Conservation (phyloP, 345 rosid genomes). For the Aurinia saxatilis region DNA sequence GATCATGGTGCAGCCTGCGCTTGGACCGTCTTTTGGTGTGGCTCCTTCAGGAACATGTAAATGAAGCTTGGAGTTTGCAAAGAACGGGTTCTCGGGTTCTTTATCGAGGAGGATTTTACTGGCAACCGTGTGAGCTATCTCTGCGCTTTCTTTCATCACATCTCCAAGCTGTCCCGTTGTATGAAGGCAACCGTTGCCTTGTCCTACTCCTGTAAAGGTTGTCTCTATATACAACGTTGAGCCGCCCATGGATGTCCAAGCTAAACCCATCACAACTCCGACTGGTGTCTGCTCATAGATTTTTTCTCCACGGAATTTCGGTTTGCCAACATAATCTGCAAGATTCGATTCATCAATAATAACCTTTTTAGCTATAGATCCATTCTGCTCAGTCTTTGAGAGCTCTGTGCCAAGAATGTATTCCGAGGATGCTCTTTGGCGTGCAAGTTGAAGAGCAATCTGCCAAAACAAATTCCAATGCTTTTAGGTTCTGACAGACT, state of each 20-base stretch:
- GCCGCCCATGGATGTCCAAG: slow-evolving; percentile 91
- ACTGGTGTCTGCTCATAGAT: slow-evolving; percentile 67
- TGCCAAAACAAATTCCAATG: no score
- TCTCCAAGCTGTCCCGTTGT: slow-evolving; percentile 74
- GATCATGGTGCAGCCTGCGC: no score
- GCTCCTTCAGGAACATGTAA: no score
- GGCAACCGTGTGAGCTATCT: no score
- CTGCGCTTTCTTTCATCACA: slow-evolving; percentile 90
- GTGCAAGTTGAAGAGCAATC: no score
- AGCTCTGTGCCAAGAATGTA: slow-evolving; percentile 26
- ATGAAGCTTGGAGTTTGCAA: no score
- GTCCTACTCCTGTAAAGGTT: slow-evolving; percentile 52
- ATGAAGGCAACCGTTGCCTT: slow-evolving; percentile 66
- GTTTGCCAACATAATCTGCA: slow-evolving; percentile 71
- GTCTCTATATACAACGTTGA: slow-evolving; percentile 82
- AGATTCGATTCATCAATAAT: slow-evolving; percentile 50
- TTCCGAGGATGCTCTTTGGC: no score
- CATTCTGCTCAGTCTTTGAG: slow-evolving; percentile 27
- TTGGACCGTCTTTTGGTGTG: no score
- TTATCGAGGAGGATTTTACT: no score
- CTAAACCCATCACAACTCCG: slow-evolving; percentile 92
- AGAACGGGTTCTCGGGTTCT: no score
- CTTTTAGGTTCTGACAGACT: no score
- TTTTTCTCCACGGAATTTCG: slow-evolving; percentile 64
- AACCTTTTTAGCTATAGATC: slow-evolving; percentile 35